Base-by-base conservation (phyloP, 371 early-diverging fungal species). In the Syncephalastrum contaminatum region DNA sequence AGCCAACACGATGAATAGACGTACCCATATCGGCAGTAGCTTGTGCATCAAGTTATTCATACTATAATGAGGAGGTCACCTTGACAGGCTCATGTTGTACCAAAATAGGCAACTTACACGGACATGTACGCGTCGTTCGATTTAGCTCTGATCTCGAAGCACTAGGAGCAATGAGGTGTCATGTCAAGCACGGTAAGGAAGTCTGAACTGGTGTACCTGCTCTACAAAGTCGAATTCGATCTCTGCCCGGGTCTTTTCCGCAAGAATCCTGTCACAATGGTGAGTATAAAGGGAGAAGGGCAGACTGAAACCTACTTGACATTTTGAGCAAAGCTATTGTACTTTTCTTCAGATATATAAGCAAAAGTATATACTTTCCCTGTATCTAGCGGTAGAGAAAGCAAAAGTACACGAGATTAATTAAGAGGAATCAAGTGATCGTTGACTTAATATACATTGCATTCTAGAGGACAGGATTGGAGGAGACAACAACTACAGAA, bases 121-220 rank as follows among this genome's bases (percentile, higher is more conserved):
- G 36, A 30, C 36, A 8, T 30, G 36, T 30, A 30, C 72, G 54
- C 59, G 15, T 53, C 10, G 4, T 52, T 47, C 16, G 59, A 58
- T 1, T 27, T 30, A n/a, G 56, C 69, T 21, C 51, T 56, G 15
- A 72, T 60, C 21, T 60, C 49, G 24, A 72, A 69, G 36, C 27
- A 66, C 72, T 72, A 44, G 10, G 36, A 30, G n/a, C 36, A 30
- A 8, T 25, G 10, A 30, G 36, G 36, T 30, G 36, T 30, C 36
- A 30, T 2, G 36, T 30, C 36, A 30, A 30, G 10, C 25, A 8
- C 3, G 25, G 0, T 0, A 7, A 25, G 25, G 1, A 25, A 25
- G n/a, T 25, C 25, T 10, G 10, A 10, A 22, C 8, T 13, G 12
- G 24, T 13, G 51, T 67, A 71, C 71, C 54, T 58, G 59, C 10